phyloP scores from a whole-genome alignment of 495 filamentous ascomycete species.

The Neurospora sp. region DNA sequence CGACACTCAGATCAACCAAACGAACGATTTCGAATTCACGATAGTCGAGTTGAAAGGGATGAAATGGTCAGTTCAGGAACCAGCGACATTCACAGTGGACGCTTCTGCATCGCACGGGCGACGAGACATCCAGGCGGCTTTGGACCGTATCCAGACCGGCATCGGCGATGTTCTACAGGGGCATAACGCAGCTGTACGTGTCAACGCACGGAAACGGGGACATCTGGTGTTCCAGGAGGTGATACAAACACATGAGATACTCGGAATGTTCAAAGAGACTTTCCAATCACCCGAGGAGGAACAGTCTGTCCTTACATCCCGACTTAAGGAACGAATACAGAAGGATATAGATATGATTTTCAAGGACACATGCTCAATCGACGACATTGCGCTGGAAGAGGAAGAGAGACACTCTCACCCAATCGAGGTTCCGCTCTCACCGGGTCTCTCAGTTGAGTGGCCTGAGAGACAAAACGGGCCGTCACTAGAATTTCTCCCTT shows the following conservation, averaged over 20 bases:
- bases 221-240: conserved; percentile 38
- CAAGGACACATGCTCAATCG: conserved; percentile 34
- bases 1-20: conserved; percentile 23
- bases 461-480: conserved; percentile 8
- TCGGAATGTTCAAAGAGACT: conserved; percentile 8
- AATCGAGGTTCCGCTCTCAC: neutral
- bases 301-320: conserved; percentile 14
- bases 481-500: neutral
- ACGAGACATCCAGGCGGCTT: conserved; percentile 29
- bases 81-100: conserved; percentile 25
- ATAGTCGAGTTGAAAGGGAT: conserved; percentile 32
- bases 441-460: neutral
- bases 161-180: conserved; percentile 36
- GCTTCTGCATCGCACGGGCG: conserved; percentile 23
- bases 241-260: conserved; percentile 29
- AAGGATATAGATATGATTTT: conserved; percentile 35
- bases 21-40: conserved; percentile 34
- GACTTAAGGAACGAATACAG: conserved; percentile 29
- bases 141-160: conserved; percentile 36
- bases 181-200: conserved; percentile 29
- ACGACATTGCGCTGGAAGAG: conserved; percentile 26
- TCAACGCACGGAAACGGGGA: conserved; percentile 36
- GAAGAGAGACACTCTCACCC: conserved; percentile 6
- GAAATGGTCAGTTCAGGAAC: conserved; percentile 29
- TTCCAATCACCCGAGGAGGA: conserved; percentile 15